phyloP scores from a whole-genome alignment of 179 eudicot genomes.

The Spinacia oleracea region DNA sequence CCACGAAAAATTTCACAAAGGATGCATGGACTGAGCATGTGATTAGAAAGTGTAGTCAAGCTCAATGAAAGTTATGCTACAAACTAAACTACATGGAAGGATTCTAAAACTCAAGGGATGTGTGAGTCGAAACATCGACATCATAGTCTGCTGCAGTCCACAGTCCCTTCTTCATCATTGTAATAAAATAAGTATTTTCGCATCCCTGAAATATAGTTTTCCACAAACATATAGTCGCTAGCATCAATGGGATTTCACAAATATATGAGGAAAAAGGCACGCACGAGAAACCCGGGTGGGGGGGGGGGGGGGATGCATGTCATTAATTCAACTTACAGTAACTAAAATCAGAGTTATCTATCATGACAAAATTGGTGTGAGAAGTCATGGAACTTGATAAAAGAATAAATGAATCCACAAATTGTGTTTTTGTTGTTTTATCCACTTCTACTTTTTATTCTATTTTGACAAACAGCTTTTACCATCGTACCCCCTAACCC shows the following conservation, averaged over 20 bases:
- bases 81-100: not conserved
- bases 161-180: not conserved
- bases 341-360: not conserved
- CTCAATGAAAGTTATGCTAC: not conserved
- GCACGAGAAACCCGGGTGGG: not conserved
- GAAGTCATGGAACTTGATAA: not conserved
- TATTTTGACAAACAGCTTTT: too few relatives aligned
- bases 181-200: not conserved
- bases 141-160: not conserved
- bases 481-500: too few relatives aligned
- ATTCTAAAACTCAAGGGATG: not conserved
- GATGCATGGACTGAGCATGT: not conserved
- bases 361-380: not conserved
- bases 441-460: too few relatives aligned
- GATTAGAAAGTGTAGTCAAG: not conserved
- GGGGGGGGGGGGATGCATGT: too few relatives aligned
- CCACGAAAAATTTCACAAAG: not conserved
- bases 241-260: not conserved
- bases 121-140: not conserved
- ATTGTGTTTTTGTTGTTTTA: too few relatives aligned
- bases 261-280: not conserved
- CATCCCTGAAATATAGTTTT: not conserved
- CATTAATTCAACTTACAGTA: not conserved
- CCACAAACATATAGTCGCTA: not conserved
- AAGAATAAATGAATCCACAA: not conserved